Evolutionary conservation across 2,329 filamentous ascomycete species (phyloP).

Genomic region (Diaporthe batatas): DNA sequence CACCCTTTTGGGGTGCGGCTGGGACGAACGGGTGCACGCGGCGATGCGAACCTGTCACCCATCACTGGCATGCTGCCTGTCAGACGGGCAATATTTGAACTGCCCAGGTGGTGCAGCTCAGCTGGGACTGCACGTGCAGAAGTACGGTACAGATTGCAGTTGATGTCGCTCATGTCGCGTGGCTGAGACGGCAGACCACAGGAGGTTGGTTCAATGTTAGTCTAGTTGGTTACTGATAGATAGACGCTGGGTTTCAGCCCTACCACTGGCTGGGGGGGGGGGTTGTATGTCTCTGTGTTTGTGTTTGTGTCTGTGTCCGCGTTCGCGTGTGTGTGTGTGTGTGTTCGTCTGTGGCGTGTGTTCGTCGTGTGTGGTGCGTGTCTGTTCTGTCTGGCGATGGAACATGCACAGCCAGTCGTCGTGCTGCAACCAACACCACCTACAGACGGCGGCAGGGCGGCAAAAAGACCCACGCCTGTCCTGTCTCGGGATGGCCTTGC

Average conservation of each 20-base stretch:
- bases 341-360: neutral
- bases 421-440: neutral
- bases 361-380: neutral
- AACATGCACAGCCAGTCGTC: conserved; percentile 20
- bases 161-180: neutral
- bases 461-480: neutral
- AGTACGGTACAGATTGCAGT: neutral
- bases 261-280: neutral
- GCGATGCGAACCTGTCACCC: conserved; percentile 19
- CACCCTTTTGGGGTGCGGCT: conserved; percentile 1
- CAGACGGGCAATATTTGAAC: no score
- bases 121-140: conserved; percentile 1
- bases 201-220: no score
- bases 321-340: no score
- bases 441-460: no score
- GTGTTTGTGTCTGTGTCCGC: neutral
- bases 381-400: neutral
- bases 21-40: conserved; percentile 8
- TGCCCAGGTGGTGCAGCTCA: conserved; percentile 21
- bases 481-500: neutral
- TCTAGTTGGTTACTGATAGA: neutral
- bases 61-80: neutral
- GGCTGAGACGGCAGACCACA: neutral
- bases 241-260: conserved; percentile 18
- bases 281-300: neutral